A percentile compares a stretch with the other conserved stretches of the same genome.
Evolutionary conservation across 768 basidiomycete species (phyloP).

Genomic region (Agrocybe pediades): DNA sequence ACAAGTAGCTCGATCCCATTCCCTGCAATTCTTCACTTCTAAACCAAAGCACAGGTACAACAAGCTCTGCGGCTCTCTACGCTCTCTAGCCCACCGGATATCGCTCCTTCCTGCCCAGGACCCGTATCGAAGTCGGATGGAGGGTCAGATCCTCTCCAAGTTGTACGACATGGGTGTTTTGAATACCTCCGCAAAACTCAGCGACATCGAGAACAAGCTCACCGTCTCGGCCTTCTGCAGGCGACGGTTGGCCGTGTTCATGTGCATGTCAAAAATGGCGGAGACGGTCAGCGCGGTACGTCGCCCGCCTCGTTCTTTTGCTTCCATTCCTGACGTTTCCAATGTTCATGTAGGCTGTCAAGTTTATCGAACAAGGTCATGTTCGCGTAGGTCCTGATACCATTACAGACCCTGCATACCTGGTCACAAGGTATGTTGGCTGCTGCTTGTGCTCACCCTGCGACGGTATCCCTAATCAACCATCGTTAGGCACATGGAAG

Average conservation of each 20-base stretch:
- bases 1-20: constrained; percentile 56
- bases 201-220: constrained; percentile 94
- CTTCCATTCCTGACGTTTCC: constrained; percentile 6
- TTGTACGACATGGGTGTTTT: constrained; percentile 97
- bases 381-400: constrained; percentile 96
- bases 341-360: constrained; percentile 80
- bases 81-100: constrained; percentile 83
- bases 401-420: constrained; percentile 93
- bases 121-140: constrained; percentile 83
- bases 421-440: constrained; percentile 75
- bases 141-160: constrained; percentile 87
- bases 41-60: constrained; percentile 66
- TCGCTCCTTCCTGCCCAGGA: constrained; percentile 88
- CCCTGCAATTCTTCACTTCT: background rate
- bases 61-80: constrained; percentile 87
- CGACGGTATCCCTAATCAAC: constrained; percentile 5
- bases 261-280: constrained; percentile 92
- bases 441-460: background rate
- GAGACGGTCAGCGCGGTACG: constrained; percentile 92
- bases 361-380: constrained; percentile 98
- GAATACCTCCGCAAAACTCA: constrained; percentile 83
- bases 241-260: constrained; percentile 87
- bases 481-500: constrained; percentile 86
- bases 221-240: constrained; percentile 95
- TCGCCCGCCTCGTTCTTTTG: constrained; percentile 18